Percentiles rank a stretch among this genome's conserved stretches.
Evolutionary conservation across 345 rosid genomes (phyloP).

Genomic region (Kandelia obovata): DNA sequence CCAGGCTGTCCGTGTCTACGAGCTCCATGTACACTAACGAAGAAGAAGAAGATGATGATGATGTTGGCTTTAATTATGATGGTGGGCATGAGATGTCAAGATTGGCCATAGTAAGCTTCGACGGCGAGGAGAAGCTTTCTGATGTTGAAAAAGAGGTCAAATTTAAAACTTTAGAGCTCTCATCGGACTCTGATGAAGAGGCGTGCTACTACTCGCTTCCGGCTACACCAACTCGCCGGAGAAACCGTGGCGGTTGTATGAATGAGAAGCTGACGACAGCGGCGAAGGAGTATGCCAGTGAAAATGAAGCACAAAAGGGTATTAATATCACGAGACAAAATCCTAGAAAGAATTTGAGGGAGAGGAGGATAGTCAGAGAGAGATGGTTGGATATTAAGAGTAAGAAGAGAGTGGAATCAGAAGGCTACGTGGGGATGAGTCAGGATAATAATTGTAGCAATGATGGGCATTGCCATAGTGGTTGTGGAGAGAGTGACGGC

Average conservation of each 20-base stretch:
- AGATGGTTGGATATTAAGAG: conserved; percentile 15
- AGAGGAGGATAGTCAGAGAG: conserved; percentile 19
- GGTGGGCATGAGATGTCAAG: conserved; percentile 39
- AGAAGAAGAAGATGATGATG: conserved; percentile 27
- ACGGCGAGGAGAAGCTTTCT: conserved; percentile 75
- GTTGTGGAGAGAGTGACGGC: conserved; percentile 58
- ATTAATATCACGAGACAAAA: conserved; percentile 3
- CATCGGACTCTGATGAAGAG: conserved; percentile 63
- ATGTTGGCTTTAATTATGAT: background rate
- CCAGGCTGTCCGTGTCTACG: conserved; percentile 70
- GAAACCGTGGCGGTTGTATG: conserved; percentile 16
- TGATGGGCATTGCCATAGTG: conserved; percentile 28
- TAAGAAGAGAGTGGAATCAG: conserved; percentile 18
- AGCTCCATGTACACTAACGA: conserved; percentile 55
- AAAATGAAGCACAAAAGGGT: conserved; percentile 51
- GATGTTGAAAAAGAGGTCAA: conserved; percentile 35
- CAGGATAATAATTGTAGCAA: background rate
- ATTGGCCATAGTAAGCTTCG: conserved; percentile 61
- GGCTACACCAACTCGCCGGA: conserved; percentile 43
- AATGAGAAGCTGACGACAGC: background rate
- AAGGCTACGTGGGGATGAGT: background rate
- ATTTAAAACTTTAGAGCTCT: conserved; percentile 19
- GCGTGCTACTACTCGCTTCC: conserved; percentile 57
- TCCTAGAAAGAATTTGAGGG: conserved; percentile 21
- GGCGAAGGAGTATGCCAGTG: conserved; percentile 71